Evolutionary conservation across 179 eudicot genomes (phyloP), one percentile per base, ranked within the genome.

Genomic region (Corrigiola litoralis): DNA sequence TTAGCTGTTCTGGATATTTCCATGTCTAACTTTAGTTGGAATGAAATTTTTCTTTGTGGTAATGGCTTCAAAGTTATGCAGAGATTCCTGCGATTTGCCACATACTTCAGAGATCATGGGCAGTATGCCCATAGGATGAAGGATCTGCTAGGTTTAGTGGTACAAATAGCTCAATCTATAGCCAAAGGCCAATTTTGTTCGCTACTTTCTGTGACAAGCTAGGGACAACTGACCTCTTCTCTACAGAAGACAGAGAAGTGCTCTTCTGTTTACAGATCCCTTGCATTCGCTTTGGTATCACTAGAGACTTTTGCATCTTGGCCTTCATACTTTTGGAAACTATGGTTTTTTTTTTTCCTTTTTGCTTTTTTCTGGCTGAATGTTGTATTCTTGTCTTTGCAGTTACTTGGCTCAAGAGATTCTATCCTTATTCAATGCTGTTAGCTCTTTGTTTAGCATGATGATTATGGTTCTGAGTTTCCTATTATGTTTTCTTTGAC

Each of bases 141-240:
- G n/a, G 45, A 36, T 42, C 46, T 50, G 52, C 57, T n/a, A 38
- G 16, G 52, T 32, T 12, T 32, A 33, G 18, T 60, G 37, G 27
- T 42, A 21, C 31, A 59, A 66, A 41, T 66, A 75, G 79, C 75
- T 70, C 72, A 65, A 52, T 53, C 63, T 55, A 54, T 65, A 12
- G 59, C 68, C 75, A 70, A 70, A 59, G 75, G 75, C 8, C 79
- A 54, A 51, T 28, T 54, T 70, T 53, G 47, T 18, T 59, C 41
- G 64, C 55, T 49, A 46, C 72, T 70, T 53, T 60, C 74, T 59
- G 63, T 65, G 45, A 31, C 67, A 70, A 65, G 68, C 67, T 61
- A 70, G 68, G 79, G 75, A 47, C 68, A 59, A 34, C 51, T 65
- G 71, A 38, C 71, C 68, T 68, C 60, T 52, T 55, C 52, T 21